Evolutionary conservation across 805 yeast species (phyloP).

Genomic region (Kodamaea neixiangensis): DNA sequence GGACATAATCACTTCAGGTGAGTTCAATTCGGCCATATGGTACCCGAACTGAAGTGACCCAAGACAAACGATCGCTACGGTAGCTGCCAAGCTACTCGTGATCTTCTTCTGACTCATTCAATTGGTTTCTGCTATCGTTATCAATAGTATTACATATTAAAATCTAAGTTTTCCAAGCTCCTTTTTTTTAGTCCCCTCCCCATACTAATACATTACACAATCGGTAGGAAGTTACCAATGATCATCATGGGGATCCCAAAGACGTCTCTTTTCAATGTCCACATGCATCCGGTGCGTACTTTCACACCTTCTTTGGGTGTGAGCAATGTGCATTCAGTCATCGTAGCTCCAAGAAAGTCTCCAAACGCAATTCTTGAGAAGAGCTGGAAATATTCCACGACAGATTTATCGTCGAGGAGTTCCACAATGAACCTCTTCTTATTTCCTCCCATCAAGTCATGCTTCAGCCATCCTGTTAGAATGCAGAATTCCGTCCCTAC

Average conservation of each 20-base stretch:
- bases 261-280: constrained; percentile 93
- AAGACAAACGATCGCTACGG: constrained; percentile 63
- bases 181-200: background rate
- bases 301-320: constrained; percentile 56
- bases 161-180: background rate
- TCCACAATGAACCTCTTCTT: constrained; percentile 77
- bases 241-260: constrained; percentile 98
- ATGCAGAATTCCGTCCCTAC: constrained; percentile 93
- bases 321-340: constrained; percentile 79
- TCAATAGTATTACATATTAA: background rate
- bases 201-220: constrained; percentile 34
- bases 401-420: constrained; percentile 83
- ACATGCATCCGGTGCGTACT: constrained; percentile 77
- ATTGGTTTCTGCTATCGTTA: background rate
- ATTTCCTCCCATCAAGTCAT: constrained; percentile 55
- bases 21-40: constrained; percentile 92
- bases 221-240: constrained; percentile 89
- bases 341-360: constrained; percentile 82
- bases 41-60: constrained; percentile 90
- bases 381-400: constrained; percentile 82
- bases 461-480: constrained; percentile 85
- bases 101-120: constrained; percentile 1
- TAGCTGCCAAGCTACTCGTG: constrained; percentile 33
- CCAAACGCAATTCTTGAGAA: constrained; percentile 87
- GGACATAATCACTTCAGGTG: constrained; percentile 73